These are phyloP conservation scores for Chenopodium formosanum DNA, from an alignment of 148 eudicot genomes.

Conservation along the genomic window DNA sequence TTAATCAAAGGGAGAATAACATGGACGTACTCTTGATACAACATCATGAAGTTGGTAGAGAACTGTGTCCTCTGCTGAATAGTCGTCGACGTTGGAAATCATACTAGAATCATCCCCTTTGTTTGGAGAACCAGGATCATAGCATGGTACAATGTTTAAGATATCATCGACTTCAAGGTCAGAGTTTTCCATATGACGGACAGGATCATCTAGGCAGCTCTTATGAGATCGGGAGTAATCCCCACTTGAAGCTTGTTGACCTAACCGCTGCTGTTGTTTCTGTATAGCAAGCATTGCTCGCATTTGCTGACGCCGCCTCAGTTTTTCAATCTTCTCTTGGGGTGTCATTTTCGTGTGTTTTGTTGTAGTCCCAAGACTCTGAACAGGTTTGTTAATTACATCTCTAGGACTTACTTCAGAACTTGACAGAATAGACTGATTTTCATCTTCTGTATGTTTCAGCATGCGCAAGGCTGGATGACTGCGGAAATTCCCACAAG, in stretches of 20 bases:
- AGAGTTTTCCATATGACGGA: constrained; percentile 34
- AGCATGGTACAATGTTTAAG: constrained; percentile 28
- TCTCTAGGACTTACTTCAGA: constrained; percentile 33
- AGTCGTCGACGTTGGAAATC: constrained; percentile 38
- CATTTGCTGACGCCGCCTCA: constrained; percentile 75
- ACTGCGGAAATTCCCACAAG: constrained; percentile 35
- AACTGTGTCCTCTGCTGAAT: constrained; percentile 51
- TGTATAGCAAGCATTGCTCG: constrained; percentile 84
- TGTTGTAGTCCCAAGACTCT: constrained; percentile 23
- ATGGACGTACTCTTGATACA: constrained; percentile 49
- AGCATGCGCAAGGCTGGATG: constrained; percentile 30
- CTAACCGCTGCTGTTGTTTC: constrained; percentile 66
- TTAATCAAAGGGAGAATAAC: neutral
- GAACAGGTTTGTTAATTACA: constrained; percentile 32
- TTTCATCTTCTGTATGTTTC: constrained; percentile 35
- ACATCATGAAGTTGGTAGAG: constrained; percentile 61
- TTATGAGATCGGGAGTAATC: constrained; percentile 28
- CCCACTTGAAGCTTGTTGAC: constrained; percentile 29
- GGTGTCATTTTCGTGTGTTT: constrained; percentile 64
- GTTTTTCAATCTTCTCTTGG: constrained; percentile 79
- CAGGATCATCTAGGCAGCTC: constrained; percentile 23
- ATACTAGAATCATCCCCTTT: constrained; percentile 40
- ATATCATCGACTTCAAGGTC: constrained; percentile 38
- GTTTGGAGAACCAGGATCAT: constrained; percentile 42
- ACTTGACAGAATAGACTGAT: constrained; percentile 32